Percentiles rank a stretch among this genome's conserved stretches.
Conservation (phyloP, 768 basidiomycete genomes). For the Amanita thiersii region DNA sequence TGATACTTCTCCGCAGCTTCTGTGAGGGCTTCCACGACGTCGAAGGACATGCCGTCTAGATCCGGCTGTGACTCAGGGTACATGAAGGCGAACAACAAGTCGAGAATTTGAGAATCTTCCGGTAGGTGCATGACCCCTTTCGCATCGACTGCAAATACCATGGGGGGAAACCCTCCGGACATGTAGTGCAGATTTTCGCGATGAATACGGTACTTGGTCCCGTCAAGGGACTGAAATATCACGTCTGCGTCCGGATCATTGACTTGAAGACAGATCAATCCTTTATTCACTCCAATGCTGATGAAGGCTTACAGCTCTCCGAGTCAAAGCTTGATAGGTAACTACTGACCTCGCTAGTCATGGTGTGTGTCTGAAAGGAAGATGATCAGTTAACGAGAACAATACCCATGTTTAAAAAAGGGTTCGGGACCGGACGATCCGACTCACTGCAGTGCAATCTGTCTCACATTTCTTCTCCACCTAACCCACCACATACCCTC, state of each 20-base stretch:
- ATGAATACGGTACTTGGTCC: slow-evolving; percentile 11
- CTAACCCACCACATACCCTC: too few species aligned
- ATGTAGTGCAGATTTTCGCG: slow-evolving; percentile 12
- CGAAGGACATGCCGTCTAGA: slow-evolving; percentile 10
- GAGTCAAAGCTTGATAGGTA: too few species aligned
- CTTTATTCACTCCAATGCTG: too few species aligned
- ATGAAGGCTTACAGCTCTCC: too few species aligned
- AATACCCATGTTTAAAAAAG: too few species aligned
- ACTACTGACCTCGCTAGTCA: too few species aligned
- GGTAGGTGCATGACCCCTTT: slow-evolving; percentile 1
- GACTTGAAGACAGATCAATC: slow-evolving; percentile 7
- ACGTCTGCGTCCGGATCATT: slow-evolving; percentile 10
- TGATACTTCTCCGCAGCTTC: slow-evolving; percentile 18
- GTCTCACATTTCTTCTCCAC: too few species aligned
- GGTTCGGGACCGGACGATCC: too few species aligned
- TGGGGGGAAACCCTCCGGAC: slow-evolving; percentile 11
- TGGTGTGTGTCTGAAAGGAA: too few species aligned
- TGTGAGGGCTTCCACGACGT: slow-evolving; percentile 12
- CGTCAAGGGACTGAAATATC: slow-evolving; percentile 11
- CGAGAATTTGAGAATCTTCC: slow-evolving; percentile 8
- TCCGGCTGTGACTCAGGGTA: slow-evolving; percentile 16
- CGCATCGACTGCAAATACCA: slow-evolving; percentile 1
- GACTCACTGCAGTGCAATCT: too few species aligned
- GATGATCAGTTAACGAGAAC: too few species aligned
- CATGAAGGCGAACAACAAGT: slow-evolving; percentile 14